These are phyloP conservation scores for Podaxis sp. DNA, from an alignment of 768 basidiomycete genomes.

Conservation along the genomic window DNA sequence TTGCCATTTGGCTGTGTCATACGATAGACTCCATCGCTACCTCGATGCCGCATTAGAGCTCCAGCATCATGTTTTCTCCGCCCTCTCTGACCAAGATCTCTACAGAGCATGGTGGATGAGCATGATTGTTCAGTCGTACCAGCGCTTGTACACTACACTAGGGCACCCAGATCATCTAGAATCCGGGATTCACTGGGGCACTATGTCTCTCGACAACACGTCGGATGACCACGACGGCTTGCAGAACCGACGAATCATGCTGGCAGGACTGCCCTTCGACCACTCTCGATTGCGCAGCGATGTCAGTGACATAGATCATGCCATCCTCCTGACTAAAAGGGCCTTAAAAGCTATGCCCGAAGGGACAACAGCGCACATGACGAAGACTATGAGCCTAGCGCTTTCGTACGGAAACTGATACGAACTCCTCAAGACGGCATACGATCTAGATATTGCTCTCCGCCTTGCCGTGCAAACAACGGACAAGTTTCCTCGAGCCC, in stretches of 20 bases:
- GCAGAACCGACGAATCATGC: background rate
- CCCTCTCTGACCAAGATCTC: background rate
- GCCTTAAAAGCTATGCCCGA: background rate
- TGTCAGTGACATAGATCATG: background rate
- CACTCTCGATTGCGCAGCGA: background rate
- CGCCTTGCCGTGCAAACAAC: background rate
- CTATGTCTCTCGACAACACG: background rate
- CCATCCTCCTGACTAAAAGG: background rate
- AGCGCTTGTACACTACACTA: background rate
- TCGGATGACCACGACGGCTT: constrained; percentile 3
- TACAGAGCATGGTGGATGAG: constrained; percentile 6
- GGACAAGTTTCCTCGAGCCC: background rate
- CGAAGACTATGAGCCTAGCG: background rate
- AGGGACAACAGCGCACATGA: background rate
- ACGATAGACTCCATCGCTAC: background rate
- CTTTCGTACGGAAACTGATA: background rate
- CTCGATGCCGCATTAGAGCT: constrained; percentile 9
- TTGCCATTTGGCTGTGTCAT: constrained; percentile 13
- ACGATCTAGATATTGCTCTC: background rate
- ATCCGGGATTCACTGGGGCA: constrained; percentile 1
- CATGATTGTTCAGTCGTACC: constrained; percentile 6
- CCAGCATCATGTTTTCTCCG: background rate
- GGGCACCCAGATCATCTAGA: background rate
- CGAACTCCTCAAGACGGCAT: background rate
- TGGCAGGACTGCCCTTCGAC: background rate